Evolutionary conservation across 1,284 basidiomycete species (phyloP), one percentile per base, ranked within the genome.

Genomic region (Ustilago lituana): DNA sequence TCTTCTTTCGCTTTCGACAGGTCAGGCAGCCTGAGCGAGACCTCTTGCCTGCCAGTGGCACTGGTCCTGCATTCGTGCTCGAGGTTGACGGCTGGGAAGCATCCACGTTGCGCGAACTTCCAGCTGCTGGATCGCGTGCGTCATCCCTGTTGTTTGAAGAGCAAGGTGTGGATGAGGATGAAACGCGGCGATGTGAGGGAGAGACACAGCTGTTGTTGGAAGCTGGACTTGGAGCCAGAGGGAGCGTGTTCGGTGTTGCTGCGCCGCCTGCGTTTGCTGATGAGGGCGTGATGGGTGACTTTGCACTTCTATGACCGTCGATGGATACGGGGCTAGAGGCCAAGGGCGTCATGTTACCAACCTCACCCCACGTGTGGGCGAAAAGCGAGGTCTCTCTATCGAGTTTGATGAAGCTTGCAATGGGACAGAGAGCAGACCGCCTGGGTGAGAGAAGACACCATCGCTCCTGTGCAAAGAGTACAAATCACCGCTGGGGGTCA

Each of bases 1-100:
- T 67, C 22, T 67, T 67, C 58, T 67, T 67, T 33, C 64, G 52
- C 35, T 67, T 67, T 19, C 64, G 64, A 27, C 64, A 67, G 2
- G 64, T 67, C 45, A 67, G 37, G 47, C 64, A 67, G 31, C 64
- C 64, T 8, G 64, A 67, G 19, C 58, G 55, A 6, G 64, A 67
- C 17, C 64, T 29, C 17, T 67, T 66, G 24, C 52, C 63, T 4
- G 56, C 46, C 2, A 65, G 38, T 2, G 62, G 55, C 2, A 35
- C 38, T 5, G 54, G 27, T 26, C 39, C 27, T 12, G 39, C 36
- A 9, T 11, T 27, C 2, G 47, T 22, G 36, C 31, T 47, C 8
- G 53, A 40, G 9, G 41, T 19, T 32, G 36, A 8, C 4, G 37
- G 31, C 22, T 38, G 19, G n/a, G 32, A 7, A 8, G 14, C 15